Evolutionary conservation across 345 rosid species (phyloP).

Genomic region (Orychophragmus violaceus): DNA sequence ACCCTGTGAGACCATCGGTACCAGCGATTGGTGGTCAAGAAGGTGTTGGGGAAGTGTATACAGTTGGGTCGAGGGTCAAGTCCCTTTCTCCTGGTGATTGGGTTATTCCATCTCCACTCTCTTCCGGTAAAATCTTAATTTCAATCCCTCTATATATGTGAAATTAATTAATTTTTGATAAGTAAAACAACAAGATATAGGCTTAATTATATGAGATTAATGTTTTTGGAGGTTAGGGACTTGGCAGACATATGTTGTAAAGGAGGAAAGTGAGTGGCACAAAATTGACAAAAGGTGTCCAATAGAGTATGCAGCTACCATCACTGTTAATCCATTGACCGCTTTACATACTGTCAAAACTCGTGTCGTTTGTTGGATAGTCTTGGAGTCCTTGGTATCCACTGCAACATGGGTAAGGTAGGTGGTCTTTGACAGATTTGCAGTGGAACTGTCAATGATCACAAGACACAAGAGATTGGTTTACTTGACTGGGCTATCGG

Average conservation of each 20-base stretch:
- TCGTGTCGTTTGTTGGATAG: too few relatives aligned
- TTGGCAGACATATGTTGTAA: conserved; percentile 76
- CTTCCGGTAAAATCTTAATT: conserved; percentile 44
- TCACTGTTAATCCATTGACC: conserved; percentile 79
- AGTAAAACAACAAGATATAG: neutral
- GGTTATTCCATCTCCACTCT: conserved; percentile 83
- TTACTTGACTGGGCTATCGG: too few relatives aligned
- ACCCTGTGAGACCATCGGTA: conserved; percentile 73
- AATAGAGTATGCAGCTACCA: conserved; percentile 77
- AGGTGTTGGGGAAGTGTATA: conserved; percentile 77
- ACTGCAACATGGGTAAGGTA: too few relatives aligned
- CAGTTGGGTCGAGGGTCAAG: conserved; percentile 60
- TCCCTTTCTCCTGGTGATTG: conserved; percentile 59
- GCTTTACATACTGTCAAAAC: too few relatives aligned
- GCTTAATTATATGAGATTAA: neutral
- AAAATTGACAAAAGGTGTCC: conserved; percentile 62
- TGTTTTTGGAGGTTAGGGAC: conserved; percentile 37
- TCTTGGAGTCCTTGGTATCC: too few relatives aligned
- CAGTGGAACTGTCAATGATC: too few relatives aligned
- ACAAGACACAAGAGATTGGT: too few relatives aligned
- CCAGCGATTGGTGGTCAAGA: conserved; percentile 91
- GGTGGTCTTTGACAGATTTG: too few relatives aligned
- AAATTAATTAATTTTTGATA: neutral
- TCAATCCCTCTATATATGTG: neutral
- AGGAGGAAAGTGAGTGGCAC: conserved; percentile 70